Evolutionary conservation across 345 rosid genomes (phyloP).

Genomic region (Excoecaria cochinchinensis): DNA sequence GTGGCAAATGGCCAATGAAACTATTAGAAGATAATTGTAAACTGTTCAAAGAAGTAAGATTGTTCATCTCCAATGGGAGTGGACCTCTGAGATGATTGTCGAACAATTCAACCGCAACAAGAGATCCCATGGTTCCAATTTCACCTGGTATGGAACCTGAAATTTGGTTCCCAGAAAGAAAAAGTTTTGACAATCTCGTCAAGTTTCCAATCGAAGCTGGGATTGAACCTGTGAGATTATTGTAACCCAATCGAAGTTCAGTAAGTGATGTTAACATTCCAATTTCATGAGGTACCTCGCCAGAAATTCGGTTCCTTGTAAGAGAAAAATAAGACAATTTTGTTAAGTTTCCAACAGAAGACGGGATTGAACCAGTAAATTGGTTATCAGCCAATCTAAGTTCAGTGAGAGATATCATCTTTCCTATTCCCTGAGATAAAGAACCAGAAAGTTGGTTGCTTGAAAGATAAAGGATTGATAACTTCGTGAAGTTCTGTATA

Average conservation of each 20-base stretch:
- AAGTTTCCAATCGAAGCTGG: too few species aligned
- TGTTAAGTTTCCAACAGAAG: conserved; percentile 7
- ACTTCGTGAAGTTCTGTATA: too few species aligned
- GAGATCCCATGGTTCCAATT: neutral
- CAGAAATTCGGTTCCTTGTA: neutral
- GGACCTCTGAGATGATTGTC: neutral
- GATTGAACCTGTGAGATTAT: too few species aligned
- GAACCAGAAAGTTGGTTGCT: conserved; percentile 8
- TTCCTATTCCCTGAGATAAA: conserved; percentile 1
- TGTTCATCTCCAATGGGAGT: conserved; percentile 12
- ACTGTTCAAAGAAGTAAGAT: conserved; percentile 17
- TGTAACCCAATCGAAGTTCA: too few species aligned
- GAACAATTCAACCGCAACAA: neutral
- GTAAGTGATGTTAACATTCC: too few species aligned
- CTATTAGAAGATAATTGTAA: conserved; percentile 21
- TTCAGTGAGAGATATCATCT: conserved; percentile 12
- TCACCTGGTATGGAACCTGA: neutral
- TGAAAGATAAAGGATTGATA: too few species aligned
- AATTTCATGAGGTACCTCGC: too few species aligned
- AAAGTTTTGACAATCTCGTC: too few species aligned
- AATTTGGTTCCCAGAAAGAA: neutral
- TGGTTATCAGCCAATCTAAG: conserved; percentile 8
- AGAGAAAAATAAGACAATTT: neutral
- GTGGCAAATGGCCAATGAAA: conserved; percentile 27
- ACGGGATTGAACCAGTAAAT: conserved; percentile 1